Evolutionary conservation across 441 rosid genomes (phyloP).

Genomic region (Manihot esculenta): DNA sequence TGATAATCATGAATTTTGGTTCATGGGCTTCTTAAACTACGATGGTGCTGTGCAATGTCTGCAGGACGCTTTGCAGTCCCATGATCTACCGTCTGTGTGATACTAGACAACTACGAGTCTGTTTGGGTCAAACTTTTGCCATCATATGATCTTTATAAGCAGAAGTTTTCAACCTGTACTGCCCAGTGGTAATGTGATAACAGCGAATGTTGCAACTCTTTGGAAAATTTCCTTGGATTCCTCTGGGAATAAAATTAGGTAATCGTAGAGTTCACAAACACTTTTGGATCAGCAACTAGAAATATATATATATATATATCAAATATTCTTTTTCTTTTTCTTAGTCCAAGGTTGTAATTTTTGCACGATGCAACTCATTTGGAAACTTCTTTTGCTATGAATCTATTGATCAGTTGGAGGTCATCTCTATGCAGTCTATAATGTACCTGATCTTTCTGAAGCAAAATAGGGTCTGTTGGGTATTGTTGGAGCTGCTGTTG

Average conservation of each 20-base stretch:
- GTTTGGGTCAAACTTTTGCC: background rate
- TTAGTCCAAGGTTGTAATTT: constrained; percentile 19
- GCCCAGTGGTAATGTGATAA: constrained; percentile 9
- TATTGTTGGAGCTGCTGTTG: too few species aligned
- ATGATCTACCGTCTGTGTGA: constrained; percentile 44
- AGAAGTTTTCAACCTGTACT: constrained; percentile 10
- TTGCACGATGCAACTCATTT: constrained; percentile 21
- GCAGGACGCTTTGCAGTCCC: constrained; percentile 44
- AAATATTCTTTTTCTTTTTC: background rate
- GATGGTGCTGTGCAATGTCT: constrained; percentile 59
- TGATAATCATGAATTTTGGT: constrained; percentile 92
- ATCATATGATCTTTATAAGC: constrained; percentile 5
- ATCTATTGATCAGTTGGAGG: background rate
- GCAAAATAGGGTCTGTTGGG: too few species aligned
- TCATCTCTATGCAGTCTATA: background rate
- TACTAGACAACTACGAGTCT: background rate
- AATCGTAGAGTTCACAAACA: constrained; percentile 24
- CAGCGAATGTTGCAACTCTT: constrained; percentile 17
- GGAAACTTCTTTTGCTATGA: constrained; percentile 11
- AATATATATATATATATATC: constrained; percentile 3
- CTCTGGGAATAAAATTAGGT: constrained; percentile 27
- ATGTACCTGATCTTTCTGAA: too few species aligned
- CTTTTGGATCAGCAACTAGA: constrained; percentile 24
- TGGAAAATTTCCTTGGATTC: constrained; percentile 7
- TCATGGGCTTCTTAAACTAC: constrained; percentile 89